Evolutionary conservation across 2,329 filamentous ascomycete species (phyloP).

Genomic region (Aurifilum marmelostoma): DNA sequence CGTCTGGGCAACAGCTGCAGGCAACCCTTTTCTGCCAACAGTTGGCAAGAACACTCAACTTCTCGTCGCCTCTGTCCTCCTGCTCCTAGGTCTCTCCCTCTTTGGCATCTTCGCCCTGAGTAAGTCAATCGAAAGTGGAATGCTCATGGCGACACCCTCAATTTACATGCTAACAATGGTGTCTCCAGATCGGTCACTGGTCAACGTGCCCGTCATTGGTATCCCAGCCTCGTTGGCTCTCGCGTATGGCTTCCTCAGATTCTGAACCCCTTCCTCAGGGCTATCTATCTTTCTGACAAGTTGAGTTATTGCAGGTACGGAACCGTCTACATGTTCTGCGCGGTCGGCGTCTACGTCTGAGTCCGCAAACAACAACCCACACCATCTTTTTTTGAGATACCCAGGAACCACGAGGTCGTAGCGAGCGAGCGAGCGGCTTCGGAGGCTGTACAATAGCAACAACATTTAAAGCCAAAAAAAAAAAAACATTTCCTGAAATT

Average conservation of each 20-base stretch:
- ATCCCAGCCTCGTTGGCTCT: slow-evolving; percentile 86
- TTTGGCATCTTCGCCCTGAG: slow-evolving; percentile 85
- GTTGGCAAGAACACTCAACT: slow-evolving; percentile 86
- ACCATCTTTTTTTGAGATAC: slow-evolving; percentile 23
- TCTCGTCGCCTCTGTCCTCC: slow-evolving; percentile 74
- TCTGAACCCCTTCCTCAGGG: too few relatives aligned
- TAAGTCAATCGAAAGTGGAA: slow-evolving; percentile 49
- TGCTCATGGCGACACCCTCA: background rate
- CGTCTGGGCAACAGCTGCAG: slow-evolving; percentile 90
- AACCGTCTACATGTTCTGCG: slow-evolving; percentile 98
- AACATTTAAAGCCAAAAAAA: slow-evolving; percentile 34
- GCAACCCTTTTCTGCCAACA: slow-evolving; percentile 79
- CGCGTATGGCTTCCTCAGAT: slow-evolving; percentile 66
- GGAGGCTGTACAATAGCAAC: slow-evolving; percentile 47
- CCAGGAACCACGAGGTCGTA: slow-evolving; percentile 30
- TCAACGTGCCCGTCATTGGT: slow-evolving; percentile 77
- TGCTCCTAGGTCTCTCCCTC: slow-evolving; percentile 72
- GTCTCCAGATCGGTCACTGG: slow-evolving; percentile 75
- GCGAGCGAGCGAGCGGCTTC: slow-evolving; percentile 26
- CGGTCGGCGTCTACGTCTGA: slow-evolving; percentile 97
- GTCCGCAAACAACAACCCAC: slow-evolving; percentile 44
- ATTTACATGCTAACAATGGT: slow-evolving; percentile 33
- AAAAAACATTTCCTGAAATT: slow-evolving; percentile 32
- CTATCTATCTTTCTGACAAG: slow-evolving; percentile 26
- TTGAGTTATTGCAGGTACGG: slow-evolving; percentile 69